Evolutionary conservation across 2,329 filamentous ascomycete species (phyloP).

Genomic region (Cyphellophora attinorum): DNA sequence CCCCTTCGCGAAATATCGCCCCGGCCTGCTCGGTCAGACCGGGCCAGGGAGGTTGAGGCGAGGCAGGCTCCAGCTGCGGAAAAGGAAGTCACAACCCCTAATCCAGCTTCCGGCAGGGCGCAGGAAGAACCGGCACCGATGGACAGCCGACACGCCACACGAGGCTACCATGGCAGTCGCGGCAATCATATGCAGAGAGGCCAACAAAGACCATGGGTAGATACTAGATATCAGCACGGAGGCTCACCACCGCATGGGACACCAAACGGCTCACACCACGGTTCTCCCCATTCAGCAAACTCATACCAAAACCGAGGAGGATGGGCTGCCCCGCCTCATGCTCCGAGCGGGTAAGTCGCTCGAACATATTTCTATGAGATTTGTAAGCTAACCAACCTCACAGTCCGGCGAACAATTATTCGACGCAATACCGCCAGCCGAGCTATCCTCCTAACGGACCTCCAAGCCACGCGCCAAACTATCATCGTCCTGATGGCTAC

Average conservation of each 20-base stretch:
- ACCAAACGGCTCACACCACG: constrained; percentile 46
- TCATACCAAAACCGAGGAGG: constrained; percentile 48
- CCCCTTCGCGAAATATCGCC: constrained; percentile 7
- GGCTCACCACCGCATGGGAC: constrained; percentile 51
- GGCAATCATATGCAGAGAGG: constrained; percentile 25
- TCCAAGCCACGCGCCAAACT: constrained; percentile 44
- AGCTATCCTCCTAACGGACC: constrained; percentile 44
- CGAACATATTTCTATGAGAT: constrained; percentile 17
- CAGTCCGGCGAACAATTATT: constrained; percentile 47
- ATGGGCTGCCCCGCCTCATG: constrained; percentile 38
- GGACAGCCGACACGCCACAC: constrained; percentile 23
- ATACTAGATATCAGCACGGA: constrained; percentile 39
- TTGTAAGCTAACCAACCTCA: constrained; percentile 19
- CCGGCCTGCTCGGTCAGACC: constrained; percentile 3
- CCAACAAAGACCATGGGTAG: constrained; percentile 29
- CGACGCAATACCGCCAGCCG: constrained; percentile 50
- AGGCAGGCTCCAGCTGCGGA: constrained; percentile 2
- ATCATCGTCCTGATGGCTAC: constrained; percentile 41
- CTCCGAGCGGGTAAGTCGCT: constrained; percentile 42
- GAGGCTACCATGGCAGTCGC: constrained; percentile 25
- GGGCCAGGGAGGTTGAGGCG: constrained; percentile 1
- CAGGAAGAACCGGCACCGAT: constrained; percentile 19
- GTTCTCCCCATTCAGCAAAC: constrained; percentile 53
- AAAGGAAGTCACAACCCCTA: no score
- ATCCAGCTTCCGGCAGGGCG: constrained; percentile 23